phyloP scores from a whole-genome alignment of 257 asterid species.

The Fraxinus americana region DNA sequence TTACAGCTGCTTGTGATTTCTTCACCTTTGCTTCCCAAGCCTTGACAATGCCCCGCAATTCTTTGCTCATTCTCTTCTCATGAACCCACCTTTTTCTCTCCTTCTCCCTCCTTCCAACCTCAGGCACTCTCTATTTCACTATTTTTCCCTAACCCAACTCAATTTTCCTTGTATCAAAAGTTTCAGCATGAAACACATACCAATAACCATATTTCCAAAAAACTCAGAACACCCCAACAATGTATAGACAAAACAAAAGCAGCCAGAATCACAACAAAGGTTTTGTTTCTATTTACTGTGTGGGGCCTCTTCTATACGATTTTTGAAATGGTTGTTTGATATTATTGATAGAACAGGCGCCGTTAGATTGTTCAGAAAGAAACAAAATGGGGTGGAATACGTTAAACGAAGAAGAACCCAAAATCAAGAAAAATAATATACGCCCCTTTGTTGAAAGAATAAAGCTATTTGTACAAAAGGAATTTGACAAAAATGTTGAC shows the following conservation, averaged over 20 bases:
- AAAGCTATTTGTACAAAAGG: no score
- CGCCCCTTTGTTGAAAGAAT: conserved; percentile 11
- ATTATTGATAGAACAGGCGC: conserved; percentile 15
- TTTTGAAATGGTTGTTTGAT: conserved; percentile 17
- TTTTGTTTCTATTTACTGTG: conserved; percentile 15
- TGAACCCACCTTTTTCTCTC: conserved; percentile 22
- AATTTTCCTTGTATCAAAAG: conserved; percentile 34
- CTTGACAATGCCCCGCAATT: conserved; percentile 76
- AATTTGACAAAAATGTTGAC: no score
- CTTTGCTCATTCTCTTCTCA: conserved; percentile 67
- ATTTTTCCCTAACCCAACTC: conserved; percentile 43
- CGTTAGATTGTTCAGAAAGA: conserved; percentile 14
- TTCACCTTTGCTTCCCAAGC: conserved; percentile 70
- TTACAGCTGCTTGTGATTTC: conserved; percentile 62
- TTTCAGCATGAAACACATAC: conserved; percentile 28
- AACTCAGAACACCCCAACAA: conserved; percentile 12
- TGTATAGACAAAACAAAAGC: conserved; percentile 3
- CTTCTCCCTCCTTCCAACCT: conserved; percentile 11
- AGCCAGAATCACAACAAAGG: neutral
- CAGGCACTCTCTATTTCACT: neutral
- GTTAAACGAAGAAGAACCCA: conserved; percentile 18
- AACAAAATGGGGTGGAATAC: conserved; percentile 11
- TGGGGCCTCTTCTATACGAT: conserved; percentile 32
- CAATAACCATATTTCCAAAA: conserved; percentile 33
- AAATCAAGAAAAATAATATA: conserved; percentile 21